A percentile compares a stretch with the other conserved stretches of the same genome.
Conservation (phyloP, 2,329 filamentous ascomycete genomes). For the Sporothrix humicola region DNA sequence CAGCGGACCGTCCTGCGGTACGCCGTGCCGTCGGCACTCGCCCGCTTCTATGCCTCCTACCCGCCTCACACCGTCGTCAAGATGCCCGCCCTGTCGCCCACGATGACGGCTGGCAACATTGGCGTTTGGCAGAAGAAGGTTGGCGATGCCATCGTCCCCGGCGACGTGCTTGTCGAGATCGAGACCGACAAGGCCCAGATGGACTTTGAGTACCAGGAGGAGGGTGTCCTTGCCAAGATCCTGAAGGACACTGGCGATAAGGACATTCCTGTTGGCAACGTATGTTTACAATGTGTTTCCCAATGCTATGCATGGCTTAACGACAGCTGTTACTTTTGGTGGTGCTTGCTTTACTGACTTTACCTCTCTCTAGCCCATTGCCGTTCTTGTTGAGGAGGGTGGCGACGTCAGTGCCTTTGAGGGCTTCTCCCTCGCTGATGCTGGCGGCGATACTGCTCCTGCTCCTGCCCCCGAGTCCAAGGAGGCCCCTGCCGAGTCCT, state of each 20-base stretch:
- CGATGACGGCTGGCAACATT: constrained; percentile 96
- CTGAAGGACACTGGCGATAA: constrained; percentile 92
- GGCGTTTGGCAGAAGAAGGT: constrained; percentile 97
- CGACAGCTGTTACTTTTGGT: neutral
- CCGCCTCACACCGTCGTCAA: constrained; percentile 93
- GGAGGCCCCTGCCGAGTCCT: constrained; percentile 50
- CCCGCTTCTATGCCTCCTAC: constrained; percentile 78
- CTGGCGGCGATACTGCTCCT: constrained; percentile 76
- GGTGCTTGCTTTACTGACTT: constrained; percentile 22
- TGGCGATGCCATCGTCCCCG: constrained; percentile 83
- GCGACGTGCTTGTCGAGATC: constrained; percentile 92
- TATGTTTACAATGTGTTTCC: constrained; percentile 58
- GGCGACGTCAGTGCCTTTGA: constrained; percentile 87
- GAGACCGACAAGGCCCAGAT: constrained; percentile 95
- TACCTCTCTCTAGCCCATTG: constrained; percentile 74
- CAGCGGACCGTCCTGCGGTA: constrained; percentile 57
- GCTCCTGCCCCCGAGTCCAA: constrained; percentile 67
- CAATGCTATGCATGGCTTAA: neutral
- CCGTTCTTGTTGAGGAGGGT: constrained; percentile 90
- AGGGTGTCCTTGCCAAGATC: constrained; percentile 86
- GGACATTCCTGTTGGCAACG: constrained; percentile 91
- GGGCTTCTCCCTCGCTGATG: constrained; percentile 85
- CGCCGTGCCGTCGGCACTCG: constrained; percentile 59
- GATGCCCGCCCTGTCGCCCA: constrained; percentile 98
- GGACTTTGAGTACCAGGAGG: constrained; percentile 92